Evolutionary conservation across 1,284 basidiomycete species (phyloP).

Genomic region (Inonotus obliquus): DNA sequence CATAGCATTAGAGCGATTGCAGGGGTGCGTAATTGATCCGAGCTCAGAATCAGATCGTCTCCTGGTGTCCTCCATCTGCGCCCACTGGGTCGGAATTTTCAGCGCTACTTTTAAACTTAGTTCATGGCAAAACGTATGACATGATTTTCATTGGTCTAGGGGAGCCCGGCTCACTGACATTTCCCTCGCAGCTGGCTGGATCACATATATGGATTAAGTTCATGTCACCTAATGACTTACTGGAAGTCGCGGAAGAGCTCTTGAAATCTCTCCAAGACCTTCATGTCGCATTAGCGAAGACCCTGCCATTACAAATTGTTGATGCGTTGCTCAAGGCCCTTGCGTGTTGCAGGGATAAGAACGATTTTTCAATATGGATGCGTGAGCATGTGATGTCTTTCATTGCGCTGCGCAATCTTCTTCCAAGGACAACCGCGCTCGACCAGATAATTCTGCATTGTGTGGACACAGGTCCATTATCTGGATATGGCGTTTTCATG

Average conservation of each 20-base stretch:
- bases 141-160: not conserved
- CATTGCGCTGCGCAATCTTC: not conserved
- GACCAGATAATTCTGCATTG: conserved; percentile 3
- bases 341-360: not conserved
- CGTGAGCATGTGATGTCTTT: conserved; percentile 3
- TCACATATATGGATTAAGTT: conserved; percentile 8
- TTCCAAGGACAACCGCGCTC: conserved; percentile 1
- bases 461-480: conserved; percentile 8
- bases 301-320: not conserved
- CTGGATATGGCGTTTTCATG: conserved; percentile 11
- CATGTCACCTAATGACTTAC: conserved; percentile 8
- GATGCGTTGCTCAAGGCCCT: conserved; percentile 1
- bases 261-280: not conserved
- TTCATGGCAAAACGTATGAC: not conserved
- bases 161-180: not conserved
- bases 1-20: conserved; percentile 30
- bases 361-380: not conserved
- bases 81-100: conserved; percentile 26
- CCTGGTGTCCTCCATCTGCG: conserved; percentile 27
- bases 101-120: not conserved
- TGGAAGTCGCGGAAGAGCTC: not conserved
- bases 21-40: conserved; percentile 26
- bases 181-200: not conserved
- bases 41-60: conserved; percentile 24
- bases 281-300: not conserved